Evolutionary conservation across 225 moss, liverwort and hornwort genomes (phyloP), one percentile per base, ranked within the genome.

Genomic region (Bryum argenteum): DNA sequence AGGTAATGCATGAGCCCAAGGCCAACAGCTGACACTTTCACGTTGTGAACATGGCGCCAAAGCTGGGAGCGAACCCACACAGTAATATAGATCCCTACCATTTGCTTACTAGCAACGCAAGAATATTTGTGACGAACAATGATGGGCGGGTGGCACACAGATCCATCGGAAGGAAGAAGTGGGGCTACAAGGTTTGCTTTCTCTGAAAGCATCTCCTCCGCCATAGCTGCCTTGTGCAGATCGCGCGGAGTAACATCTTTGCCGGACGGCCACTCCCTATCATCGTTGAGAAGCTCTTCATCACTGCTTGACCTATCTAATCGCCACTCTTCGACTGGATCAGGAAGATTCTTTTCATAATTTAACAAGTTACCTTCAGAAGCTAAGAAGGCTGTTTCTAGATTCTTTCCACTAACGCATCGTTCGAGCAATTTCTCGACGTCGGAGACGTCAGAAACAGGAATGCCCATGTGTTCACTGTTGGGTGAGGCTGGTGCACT

Each of bases 21-120:
- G 57, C 93, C 96, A 58, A 97, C 91, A 71, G 91, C 87, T 33
- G 93, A 97, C 24, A 97, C 93, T 78, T 92, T 89, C 17, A 97
- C 89, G 70, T 92, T 90, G 78, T 97, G 96, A 19, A 97, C 89
- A 82, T 91, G 78, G 55, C 88, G 90, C 71, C 96, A 89, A 77
- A 93, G 93, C 45, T 85, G 78, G 51, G 91, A 79, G 59, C 91
- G 87, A 66, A 92, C 85, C 96, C 96, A 97, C 51, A 97, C 87
- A 56, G 91, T 87, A 26, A 97, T 82, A 68, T 93, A 94, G 58
- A 97, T 75, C 43, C 96, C 96, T 75, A 97, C 96, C 96, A 97
- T 94, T 79, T 97, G 96, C 71, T 97, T 97, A 68, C 96, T 97
- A 21, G 91, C 96, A 77, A 88, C 76, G 54, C 91, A 86, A 15